Evolutionary conservation across 257 asterid genomes (phyloP).

Genomic region (Penstemon davidsonii): DNA sequence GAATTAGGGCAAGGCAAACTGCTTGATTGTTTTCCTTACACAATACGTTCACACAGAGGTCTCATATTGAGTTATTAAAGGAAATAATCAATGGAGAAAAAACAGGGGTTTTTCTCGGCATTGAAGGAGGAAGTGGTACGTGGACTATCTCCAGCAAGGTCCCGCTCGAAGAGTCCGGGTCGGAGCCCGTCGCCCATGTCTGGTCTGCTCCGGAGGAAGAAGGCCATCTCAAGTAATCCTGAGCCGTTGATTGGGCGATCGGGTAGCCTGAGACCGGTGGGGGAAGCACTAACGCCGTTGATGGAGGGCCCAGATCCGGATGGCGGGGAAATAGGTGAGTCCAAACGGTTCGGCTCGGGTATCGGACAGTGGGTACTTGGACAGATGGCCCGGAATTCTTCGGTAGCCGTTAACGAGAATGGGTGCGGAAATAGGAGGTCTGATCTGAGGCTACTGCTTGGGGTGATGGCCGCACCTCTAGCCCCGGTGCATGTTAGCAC

Average conservation of each 20-base stretch:
- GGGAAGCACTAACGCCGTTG: slow-evolving; percentile 59
- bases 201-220: slow-evolving; percentile 59
- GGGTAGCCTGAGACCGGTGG: slow-evolving; percentile 52
- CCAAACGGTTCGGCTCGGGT: slow-evolving; percentile 58
- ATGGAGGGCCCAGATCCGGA: slow-evolving; percentile 83
- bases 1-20: not conserved
- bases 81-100: slow-evolving; percentile 59
- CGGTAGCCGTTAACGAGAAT: slow-evolving; percentile 36
- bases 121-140: slow-evolving; percentile 73
- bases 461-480: slow-evolving; percentile 89
- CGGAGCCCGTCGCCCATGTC: slow-evolving; percentile 62
- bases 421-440: slow-evolving; percentile 44
- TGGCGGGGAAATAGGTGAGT: slow-evolving; percentile 45
- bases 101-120: slow-evolving; percentile 80
- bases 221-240: slow-evolving; percentile 25
- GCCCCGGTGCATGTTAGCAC: slow-evolving; percentile 86
- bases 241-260: slow-evolving; percentile 56
- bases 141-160: slow-evolving; percentile 71
- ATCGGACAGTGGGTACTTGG: slow-evolving; percentile 62
- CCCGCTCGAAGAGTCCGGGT: slow-evolving; percentile 58
- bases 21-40: slow-evolving; percentile 6
- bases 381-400: slow-evolving; percentile 54
- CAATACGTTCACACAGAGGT: not conserved
- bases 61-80: not conserved
- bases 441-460: slow-evolving; percentile 85